Evolutionary conservation across 331 rosid species (phyloP).

Genomic region (Saraca asoca): DNA sequence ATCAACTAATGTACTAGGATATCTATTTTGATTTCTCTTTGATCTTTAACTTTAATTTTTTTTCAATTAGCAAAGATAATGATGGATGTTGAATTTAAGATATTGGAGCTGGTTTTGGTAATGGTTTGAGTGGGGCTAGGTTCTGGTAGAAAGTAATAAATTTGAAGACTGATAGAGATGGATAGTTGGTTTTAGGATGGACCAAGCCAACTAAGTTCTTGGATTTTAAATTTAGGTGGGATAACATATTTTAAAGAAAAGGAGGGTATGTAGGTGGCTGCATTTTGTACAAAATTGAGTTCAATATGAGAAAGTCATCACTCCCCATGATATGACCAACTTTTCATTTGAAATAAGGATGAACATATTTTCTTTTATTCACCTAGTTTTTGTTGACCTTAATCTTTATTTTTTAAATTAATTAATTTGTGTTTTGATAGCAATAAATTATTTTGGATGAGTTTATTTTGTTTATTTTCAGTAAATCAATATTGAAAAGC

Average conservation of each 20-base stretch:
- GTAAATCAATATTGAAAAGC: too few relatives aligned
- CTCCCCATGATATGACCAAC: too few relatives aligned
- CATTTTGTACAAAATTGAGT: too few relatives aligned
- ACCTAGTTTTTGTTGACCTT: too few relatives aligned
- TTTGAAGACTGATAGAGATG: conserved; percentile 7
- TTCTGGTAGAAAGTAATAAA: neutral
- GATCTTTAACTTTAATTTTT: neutral
- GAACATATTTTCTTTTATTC: too few relatives aligned
- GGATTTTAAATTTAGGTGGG: conserved; percentile 8
- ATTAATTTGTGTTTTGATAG: too few relatives aligned
- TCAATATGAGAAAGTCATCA: too few relatives aligned
- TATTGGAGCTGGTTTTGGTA: neutral
- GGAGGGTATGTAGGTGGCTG: neutral
- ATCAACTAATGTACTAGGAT: neutral
- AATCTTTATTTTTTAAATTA: too few relatives aligned
- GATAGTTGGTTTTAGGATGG: neutral
- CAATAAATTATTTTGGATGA: too few relatives aligned
- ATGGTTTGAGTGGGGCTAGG: neutral
- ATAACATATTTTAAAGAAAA: conserved; percentile 4
- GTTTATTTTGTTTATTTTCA: too few relatives aligned
- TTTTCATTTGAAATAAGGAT: too few relatives aligned
- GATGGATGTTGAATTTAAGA: neutral
- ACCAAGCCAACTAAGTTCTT: neutral
- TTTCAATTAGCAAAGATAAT: neutral
- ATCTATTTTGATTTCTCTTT: neutral